A percentile compares a stretch with the other conserved stretches of the same genome.
Conservation (phyloP, 2,329 filamentous ascomycete species). For the Phoma sp. region DNA sequence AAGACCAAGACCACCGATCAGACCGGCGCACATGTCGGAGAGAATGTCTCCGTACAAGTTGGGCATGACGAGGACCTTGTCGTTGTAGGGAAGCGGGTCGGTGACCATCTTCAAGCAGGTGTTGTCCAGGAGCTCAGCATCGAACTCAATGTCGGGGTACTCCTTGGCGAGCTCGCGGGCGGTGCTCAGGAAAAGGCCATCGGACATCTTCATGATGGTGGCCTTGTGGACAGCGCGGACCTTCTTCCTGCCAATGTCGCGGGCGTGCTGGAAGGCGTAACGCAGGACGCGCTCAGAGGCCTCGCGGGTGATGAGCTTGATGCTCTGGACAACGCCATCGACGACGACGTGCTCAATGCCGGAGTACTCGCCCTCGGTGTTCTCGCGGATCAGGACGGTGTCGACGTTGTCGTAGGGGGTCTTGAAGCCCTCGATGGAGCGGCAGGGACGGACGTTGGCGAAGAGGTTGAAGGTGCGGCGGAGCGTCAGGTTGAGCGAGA, state of each 20-base stretch:
- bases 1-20: constrained; percentile 96
- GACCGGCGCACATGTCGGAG: constrained; percentile 98
- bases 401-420: constrained; percentile 97
- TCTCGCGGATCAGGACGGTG: constrained; percentile 97
- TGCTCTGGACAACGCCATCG: constrained; percentile 97
- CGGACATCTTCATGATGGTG: constrained; percentile 99
- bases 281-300: constrained; percentile 94
- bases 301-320: constrained; percentile 98
- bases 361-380: constrained; percentile 99
- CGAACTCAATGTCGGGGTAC: constrained; percentile 94
- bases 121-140: constrained; percentile 98
- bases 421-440: constrained; percentile 96
- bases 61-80: constrained; percentile 97
- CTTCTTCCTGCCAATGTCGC: constrained; percentile 93
- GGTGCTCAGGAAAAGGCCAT: constrained; percentile 94
- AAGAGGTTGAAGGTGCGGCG: constrained; percentile 99
- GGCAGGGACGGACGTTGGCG: constrained; percentile 97
- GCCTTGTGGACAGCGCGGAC: constrained; percentile 99
- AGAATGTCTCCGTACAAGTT: constrained; percentile 99
- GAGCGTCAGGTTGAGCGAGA: constrained; percentile 97
- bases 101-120: constrained; percentile 99
- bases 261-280: constrained; percentile 97
- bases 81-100: constrained; percentile 95
- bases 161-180: constrained; percentile 89
- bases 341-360: constrained; percentile 99